A percentile compares a stretch with the other conserved stretches of the same genome.
These are phyloP conservation scores for Ajuga chamaepitys DNA, from an alignment of 257 asterid species.

Conservation along the genomic window DNA sequence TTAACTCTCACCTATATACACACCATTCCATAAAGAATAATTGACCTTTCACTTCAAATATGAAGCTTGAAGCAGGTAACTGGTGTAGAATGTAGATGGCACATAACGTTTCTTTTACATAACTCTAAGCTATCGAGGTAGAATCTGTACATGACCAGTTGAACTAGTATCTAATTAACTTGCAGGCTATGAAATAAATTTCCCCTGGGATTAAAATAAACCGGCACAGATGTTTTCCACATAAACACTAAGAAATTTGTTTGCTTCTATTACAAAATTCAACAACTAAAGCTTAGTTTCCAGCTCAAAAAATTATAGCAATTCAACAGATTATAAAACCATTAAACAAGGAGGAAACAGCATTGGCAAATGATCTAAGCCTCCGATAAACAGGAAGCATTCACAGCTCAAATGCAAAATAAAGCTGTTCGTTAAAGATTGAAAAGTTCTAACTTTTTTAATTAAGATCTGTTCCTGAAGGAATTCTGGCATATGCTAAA, in stretches of 20 bases:
- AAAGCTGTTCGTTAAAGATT: no score
- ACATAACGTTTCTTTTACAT: neutral
- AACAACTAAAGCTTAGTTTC: neutral
- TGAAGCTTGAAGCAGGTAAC: no score
- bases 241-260: neutral
- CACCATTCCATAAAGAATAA: neutral
- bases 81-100: no score
- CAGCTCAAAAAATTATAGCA: neutral
- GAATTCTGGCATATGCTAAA: neutral
- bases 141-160: neutral
- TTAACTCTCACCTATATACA: neutral
- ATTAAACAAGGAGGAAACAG: neutral
- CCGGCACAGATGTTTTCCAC: neutral
- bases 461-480: neutral
- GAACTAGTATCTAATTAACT: neutral
- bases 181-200: neutral
- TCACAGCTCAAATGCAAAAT: constrained; percentile 3
- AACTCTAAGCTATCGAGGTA: neutral
- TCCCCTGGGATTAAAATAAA: neutral
- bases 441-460: no score
- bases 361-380: neutral
- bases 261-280: neutral
- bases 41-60: no score
- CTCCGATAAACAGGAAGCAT: neutral
- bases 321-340: neutral